Percentiles rank a stretch among this genome's conserved stretches.
phyloP scores from a whole-genome alignment of 2,329 filamentous ascomycete species.

The Neospermospora avenae region DNA sequence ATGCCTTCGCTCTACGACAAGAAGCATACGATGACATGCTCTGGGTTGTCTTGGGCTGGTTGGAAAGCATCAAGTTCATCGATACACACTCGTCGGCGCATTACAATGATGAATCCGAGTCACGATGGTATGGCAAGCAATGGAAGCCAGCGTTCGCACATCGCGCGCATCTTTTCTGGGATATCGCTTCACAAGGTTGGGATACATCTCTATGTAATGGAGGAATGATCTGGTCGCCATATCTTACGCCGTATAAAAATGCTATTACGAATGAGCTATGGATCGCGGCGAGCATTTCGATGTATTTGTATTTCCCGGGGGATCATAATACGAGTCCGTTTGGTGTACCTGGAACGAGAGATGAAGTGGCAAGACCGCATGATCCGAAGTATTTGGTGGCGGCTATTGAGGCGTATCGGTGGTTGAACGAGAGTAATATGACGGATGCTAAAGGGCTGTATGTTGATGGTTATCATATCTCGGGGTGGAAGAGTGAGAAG shows the following conservation, averaged over 20 bases:
- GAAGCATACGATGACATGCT: slow-evolving; percentile 92
- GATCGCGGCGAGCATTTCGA: slow-evolving; percentile 66
- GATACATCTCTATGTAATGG: slow-evolving; percentile 76
- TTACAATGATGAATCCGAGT: slow-evolving; percentile 44
- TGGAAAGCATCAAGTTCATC: slow-evolving; percentile 77
- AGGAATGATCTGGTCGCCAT: slow-evolving; percentile 89
- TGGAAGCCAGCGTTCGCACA: slow-evolving; percentile 78
- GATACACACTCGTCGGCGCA: slow-evolving; percentile 63
- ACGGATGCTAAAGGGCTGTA: slow-evolving; percentile 72
- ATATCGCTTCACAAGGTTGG: slow-evolving; percentile 76
- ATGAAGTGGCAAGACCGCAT: slow-evolving; percentile 34
- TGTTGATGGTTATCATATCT: slow-evolving; percentile 86
- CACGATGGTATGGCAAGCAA: slow-evolving; percentile 69
- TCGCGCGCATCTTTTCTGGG: slow-evolving; percentile 81
- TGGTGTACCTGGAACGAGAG: slow-evolving; percentile 31
- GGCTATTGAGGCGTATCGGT: slow-evolving; percentile 74
- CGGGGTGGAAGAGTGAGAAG: slow-evolving; percentile 48
- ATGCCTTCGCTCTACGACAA: slow-evolving; percentile 68
- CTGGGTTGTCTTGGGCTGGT: slow-evolving; percentile 91
- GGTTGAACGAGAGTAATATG: slow-evolving; percentile 80
- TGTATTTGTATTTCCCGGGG: slow-evolving; percentile 88
- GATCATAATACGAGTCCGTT: slow-evolving; percentile 73
- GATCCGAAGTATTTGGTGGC: slow-evolving; percentile 67
- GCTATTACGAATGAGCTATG: slow-evolving; percentile 93
- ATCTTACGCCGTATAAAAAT: slow-evolving; percentile 83